Conservation (phyloP, 371 early-diverging fungal species). For the Rhizomucor pusillus region DNA sequence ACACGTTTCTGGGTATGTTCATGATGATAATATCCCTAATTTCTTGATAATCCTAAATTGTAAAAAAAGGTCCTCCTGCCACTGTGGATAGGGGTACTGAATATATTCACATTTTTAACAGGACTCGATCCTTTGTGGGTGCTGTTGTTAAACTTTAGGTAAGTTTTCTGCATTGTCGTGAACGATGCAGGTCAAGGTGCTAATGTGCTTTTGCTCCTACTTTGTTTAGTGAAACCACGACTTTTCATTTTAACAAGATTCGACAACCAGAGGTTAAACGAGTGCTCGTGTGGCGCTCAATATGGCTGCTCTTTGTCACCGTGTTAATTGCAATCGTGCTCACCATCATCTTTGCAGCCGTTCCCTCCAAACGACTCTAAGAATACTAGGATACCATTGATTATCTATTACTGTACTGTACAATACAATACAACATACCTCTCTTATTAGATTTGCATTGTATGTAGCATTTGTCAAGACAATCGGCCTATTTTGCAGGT, state of each 20-base stretch:
- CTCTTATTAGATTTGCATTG: neutral
- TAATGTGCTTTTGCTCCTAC: no score
- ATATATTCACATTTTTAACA: slow-evolving; percentile 33
- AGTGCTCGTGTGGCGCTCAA: slow-evolving; percentile 35
- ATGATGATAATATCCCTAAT: neutral
- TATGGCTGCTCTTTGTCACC: slow-evolving; percentile 34
- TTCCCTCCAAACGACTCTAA: slow-evolving; percentile 34
- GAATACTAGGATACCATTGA: no score
- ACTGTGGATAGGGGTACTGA: slow-evolving; percentile 46
- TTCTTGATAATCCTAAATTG: slow-evolving; percentile 14
- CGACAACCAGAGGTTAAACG: slow-evolving; percentile 39
- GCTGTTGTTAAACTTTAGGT: slow-evolving; percentile 45
- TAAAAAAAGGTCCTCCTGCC: slow-evolving; percentile 23
- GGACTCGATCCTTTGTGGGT: slow-evolving; percentile 51
- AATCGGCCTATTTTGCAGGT: no score
- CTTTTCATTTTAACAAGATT: slow-evolving; percentile 45
- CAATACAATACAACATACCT: neutral
- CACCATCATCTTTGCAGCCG: slow-evolving; percentile 42
- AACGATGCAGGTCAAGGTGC: no score
- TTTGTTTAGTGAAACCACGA: slow-evolving; percentile 41
- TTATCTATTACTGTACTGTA: neutral
- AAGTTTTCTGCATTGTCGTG: neutral
- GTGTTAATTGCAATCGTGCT: slow-evolving; percentile 28
- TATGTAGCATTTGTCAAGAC: neutral
- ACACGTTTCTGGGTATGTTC: slow-evolving; percentile 50